These are phyloP conservation scores for Tolypocladium paradoxum DNA, from an alignment of 2,329 filamentous ascomycete genomes.

Conservation along the genomic window DNA sequence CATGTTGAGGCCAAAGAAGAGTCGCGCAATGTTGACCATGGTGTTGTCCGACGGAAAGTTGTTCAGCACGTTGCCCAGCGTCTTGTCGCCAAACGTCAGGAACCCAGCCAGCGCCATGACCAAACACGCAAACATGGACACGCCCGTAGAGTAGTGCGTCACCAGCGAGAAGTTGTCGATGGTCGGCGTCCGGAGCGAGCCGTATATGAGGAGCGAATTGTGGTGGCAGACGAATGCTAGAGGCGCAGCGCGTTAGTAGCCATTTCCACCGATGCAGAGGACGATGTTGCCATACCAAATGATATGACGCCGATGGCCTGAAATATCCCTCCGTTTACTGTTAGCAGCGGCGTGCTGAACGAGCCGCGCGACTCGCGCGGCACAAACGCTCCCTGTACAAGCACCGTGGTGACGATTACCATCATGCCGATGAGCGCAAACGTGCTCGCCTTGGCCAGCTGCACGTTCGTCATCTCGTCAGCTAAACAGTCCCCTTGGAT, in stretches of 20 bases:
- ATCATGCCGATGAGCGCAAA: slow-evolving; percentile 88
- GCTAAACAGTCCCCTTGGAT: background rate
- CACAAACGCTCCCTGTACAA: slow-evolving; percentile 71
- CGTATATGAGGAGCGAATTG: slow-evolving; percentile 95
- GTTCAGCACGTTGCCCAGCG: slow-evolving; percentile 91
- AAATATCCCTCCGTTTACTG: slow-evolving; percentile 81
- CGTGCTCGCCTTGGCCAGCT: slow-evolving; percentile 93
- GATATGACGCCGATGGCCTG: slow-evolving; percentile 97
- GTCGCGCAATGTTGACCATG: slow-evolving; percentile 86
- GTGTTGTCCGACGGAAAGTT: slow-evolving; percentile 88
- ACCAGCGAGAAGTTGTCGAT: slow-evolving; percentile 90
- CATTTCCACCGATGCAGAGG: background rate
- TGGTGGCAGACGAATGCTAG: slow-evolving; percentile 66
- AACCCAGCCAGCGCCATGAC: slow-evolving; percentile 82
- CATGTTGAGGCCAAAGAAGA: slow-evolving; percentile 98
- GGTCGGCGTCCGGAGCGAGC: slow-evolving; percentile 84
- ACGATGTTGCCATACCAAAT: slow-evolving; percentile 53
- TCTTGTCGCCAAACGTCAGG: slow-evolving; percentile 84
- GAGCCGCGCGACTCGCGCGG: slow-evolving; percentile 61
- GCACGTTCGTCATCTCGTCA: slow-evolving; percentile 1
- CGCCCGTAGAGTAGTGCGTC: slow-evolving; percentile 83
- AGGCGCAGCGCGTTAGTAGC: background rate
- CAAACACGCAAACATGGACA: slow-evolving; percentile 88
- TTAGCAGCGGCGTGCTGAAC: slow-evolving; percentile 57
- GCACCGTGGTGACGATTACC: slow-evolving; percentile 77